Evolutionary conservation across 1,284 basidiomycete species (phyloP).

Genomic region (Peniophora sp.): DNA sequence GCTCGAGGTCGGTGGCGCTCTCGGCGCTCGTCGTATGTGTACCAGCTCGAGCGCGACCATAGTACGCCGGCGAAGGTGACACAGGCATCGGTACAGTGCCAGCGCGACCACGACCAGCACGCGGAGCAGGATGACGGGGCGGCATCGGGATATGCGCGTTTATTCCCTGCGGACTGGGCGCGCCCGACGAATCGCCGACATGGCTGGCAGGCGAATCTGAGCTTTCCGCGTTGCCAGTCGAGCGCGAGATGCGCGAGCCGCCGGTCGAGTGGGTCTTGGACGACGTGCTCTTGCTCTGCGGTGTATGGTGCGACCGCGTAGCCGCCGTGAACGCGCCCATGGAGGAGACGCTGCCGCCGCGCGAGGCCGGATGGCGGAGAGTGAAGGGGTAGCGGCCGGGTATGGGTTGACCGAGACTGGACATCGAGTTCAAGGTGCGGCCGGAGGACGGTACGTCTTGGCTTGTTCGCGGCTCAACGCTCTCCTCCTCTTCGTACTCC

Average conservation of each 20-base stretch:
- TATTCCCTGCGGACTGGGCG: conserved; percentile 26
- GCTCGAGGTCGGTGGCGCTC: conserved; percentile 33
- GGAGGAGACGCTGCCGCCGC: conserved; percentile 38
- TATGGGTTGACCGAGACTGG: conserved; percentile 70
- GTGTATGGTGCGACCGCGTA: conserved; percentile 13
- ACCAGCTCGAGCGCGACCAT: conserved; percentile 22
- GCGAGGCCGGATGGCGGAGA: conserved; percentile 40
- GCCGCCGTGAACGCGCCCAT: conserved; percentile 21
- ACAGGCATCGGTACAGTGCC: conserved; percentile 44
- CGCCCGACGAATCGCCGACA: conserved; percentile 15
- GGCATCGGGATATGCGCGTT: conserved; percentile 56
- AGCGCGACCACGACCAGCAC: conserved; percentile 27
- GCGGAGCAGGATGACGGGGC: conserved; percentile 46
- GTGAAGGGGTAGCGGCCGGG: conserved; percentile 63
- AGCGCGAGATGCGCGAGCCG: conserved; percentile 40
- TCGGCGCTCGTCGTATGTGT: conserved; percentile 30
- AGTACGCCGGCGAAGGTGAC: conserved; percentile 31
- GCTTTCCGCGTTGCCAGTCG: conserved; percentile 49
- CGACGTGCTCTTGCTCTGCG: conserved; percentile 29
- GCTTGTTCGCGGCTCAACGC: conserved; percentile 31
- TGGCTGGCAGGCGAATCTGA: conserved; percentile 39
- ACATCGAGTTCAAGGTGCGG: conserved; percentile 68
- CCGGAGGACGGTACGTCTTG: conserved; percentile 41
- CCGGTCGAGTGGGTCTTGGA: conserved; percentile 35
- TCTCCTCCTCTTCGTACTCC: conserved; percentile 16